Conservation (phyloP, 1,284 basidiomycete genomes). For the Marasmius oreades region DNA sequence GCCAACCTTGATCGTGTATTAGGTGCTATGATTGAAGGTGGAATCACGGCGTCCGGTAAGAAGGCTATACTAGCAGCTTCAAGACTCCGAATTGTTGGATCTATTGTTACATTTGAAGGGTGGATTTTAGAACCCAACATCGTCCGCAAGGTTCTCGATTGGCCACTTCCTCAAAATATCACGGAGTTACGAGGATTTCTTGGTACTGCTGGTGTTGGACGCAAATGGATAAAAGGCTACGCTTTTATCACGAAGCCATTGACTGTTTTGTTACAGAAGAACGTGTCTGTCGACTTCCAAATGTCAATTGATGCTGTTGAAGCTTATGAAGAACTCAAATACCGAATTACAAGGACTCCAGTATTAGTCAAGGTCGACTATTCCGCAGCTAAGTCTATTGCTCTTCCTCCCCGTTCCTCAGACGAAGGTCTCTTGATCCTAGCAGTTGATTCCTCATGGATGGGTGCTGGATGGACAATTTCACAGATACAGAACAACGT, state of each 20-base stretch:
- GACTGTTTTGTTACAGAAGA: constrained; percentile 16
- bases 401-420: not conserved
- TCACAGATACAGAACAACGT: constrained; percentile 22
- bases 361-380: constrained; percentile 29
- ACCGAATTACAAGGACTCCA: constrained; percentile 19
- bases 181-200: constrained; percentile 32
- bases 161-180: constrained; percentile 23
- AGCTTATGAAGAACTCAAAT: constrained; percentile 27
- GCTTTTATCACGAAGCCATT: constrained; percentile 28
- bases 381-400: constrained; percentile 14
- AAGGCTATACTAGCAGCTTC: constrained; percentile 24
- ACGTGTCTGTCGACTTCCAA: constrained; percentile 16
- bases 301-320: constrained; percentile 18
- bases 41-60: constrained; percentile 27
- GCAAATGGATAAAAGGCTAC: constrained; percentile 31
- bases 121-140: constrained; percentile 26
- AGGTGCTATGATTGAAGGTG: constrained; percentile 19
- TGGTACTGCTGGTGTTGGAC: constrained; percentile 24
- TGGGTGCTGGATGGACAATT: constrained; percentile 30
- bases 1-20: constrained; percentile 21
- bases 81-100: constrained; percentile 24
- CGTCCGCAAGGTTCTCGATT: constrained; percentile 26
- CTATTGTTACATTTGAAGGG: constrained; percentile 25
- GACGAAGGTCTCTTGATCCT: constrained; percentile 28
- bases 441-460: constrained; percentile 29